phyloP scores from a whole-genome alignment of 108 stramenopile genomes.

The Nannochloropsis gaditana region DNA sequence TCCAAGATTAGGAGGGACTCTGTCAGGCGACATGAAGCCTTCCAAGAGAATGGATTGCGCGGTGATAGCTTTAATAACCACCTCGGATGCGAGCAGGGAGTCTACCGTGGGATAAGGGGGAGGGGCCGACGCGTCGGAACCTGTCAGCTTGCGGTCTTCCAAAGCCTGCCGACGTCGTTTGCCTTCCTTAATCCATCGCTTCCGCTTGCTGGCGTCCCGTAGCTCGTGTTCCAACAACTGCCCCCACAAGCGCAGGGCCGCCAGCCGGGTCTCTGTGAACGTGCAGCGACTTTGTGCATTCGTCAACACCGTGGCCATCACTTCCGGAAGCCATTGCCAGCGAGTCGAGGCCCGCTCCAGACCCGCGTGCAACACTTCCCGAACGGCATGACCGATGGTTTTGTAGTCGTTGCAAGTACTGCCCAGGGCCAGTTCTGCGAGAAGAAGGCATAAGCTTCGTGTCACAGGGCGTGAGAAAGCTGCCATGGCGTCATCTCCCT shows the following conservation, averaged over 20 bases:
- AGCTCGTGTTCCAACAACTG: neutral
- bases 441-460: neutral
- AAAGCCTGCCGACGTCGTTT: neutral
- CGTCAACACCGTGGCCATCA: neutral
- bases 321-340: neutral
- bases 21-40: constrained; percentile 1
- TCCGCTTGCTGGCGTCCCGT: neutral
- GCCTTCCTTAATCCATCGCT: neutral
- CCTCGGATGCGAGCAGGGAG: neutral
- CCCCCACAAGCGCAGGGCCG: neutral
- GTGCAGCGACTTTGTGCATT: neutral
- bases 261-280: neutral
- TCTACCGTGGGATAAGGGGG: neutral
- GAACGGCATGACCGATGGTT: neutral
- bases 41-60: neutral
- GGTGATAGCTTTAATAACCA: neutral
- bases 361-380: neutral
- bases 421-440: neutral
- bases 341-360: neutral
- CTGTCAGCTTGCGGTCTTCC: neutral
- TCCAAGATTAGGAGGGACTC: too few species aligned
- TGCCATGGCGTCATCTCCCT: neutral
- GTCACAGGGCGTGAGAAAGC: neutral
- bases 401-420: neutral
- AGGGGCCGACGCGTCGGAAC: neutral